Percentiles rank a stretch among this genome's conserved stretches.
phyloP scores from a whole-genome alignment of 75 land plant genomes.

The Isoetes taiwanensis region DNA sequence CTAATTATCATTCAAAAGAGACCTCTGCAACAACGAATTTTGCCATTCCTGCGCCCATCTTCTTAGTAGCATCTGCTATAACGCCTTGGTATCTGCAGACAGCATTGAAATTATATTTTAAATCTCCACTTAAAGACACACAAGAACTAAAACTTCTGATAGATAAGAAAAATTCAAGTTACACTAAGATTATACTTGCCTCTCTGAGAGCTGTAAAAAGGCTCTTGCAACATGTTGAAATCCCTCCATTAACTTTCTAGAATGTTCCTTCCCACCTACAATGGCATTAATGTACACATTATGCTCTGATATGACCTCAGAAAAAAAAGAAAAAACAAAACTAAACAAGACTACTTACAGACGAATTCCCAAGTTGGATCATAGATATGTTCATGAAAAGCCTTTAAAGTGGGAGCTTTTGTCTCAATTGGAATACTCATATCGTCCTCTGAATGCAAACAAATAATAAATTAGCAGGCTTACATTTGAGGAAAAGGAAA shows the following conservation, averaged over 20 bases:
- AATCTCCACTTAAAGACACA: no score
- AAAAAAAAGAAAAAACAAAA: background rate
- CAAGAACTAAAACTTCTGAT: background rate
- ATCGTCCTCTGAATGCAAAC: constrained; percentile 93
- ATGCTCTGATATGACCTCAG: background rate
- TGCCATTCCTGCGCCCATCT: constrained; percentile 99
- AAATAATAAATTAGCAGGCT: no score
- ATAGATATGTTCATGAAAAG: constrained; percentile 56
- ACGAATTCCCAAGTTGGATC: constrained; percentile 77
- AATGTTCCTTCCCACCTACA: constrained; percentile 76
- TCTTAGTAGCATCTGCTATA: constrained; percentile 69
- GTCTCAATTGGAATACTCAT: constrained; percentile 63
- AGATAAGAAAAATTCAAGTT: background rate
- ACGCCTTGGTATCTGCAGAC: constrained; percentile 83
- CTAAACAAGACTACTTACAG: constrained; percentile 40
- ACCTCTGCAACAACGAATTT: constrained; percentile 83
- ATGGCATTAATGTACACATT: no score
- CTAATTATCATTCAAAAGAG: no score
- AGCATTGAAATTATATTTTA: no score
- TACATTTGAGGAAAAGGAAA: no score
- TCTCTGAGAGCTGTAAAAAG: constrained; percentile 52
- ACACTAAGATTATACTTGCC: constrained; percentile 22
- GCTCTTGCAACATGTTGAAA: constrained; percentile 73
- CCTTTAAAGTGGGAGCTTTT: constrained; percentile 66
- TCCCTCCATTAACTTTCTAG: constrained; percentile 81